Conservation (phyloP, 2,329 filamentous ascomycete genomes). For the Plenodomus tracheiphilus region DNA sequence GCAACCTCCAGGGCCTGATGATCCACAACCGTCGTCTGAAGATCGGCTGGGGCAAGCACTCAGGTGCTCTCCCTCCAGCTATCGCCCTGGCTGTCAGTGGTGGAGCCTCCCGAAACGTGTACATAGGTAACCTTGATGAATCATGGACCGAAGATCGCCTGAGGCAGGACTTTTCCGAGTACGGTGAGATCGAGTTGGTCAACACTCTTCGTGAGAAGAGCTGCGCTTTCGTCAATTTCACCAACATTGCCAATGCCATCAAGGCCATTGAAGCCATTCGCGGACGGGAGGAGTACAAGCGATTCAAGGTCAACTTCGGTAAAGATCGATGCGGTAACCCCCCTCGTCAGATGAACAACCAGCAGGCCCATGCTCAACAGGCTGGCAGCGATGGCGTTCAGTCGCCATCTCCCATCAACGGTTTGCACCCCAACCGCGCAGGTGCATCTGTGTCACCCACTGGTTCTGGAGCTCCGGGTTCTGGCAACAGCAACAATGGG, state of each 20-base stretch:
- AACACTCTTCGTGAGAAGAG: conserved; percentile 98
- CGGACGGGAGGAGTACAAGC: conserved; percentile 92
- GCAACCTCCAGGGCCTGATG: conserved; percentile 97
- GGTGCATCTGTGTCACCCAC: conserved; percentile 65
- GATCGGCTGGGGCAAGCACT: conserved; percentile 99
- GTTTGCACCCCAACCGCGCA: conserved; percentile 58
- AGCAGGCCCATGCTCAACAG: conserved; percentile 65
- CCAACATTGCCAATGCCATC: conserved; percentile 99
- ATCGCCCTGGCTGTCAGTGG: conserved; percentile 96
- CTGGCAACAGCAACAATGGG: conserved; percentile 58
- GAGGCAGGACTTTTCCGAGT: conserved; percentile 95
- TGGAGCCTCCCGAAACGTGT: conserved; percentile 96
- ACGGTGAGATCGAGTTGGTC: conserved; percentile 95
- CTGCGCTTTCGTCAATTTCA: conserved; percentile 99
- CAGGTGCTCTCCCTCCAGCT: conserved; percentile 89
- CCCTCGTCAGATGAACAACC: conserved; percentile 76
- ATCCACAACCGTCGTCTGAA: conserved; percentile 98
- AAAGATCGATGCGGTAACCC: conserved; percentile 98
- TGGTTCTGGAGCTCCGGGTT: conserved; percentile 60
- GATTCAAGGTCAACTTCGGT: conserved; percentile 99
- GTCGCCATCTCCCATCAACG: conserved; percentile 61
- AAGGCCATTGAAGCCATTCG: conserved; percentile 97
- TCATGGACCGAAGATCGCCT: conserved; percentile 96
- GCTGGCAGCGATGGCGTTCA: conserved; percentile 62
- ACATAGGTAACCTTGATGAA: conserved; percentile 96